These are phyloP conservation scores for Septoria linicola DNA, from an alignment of 2,329 filamentous ascomycete genomes.

Conservation along the genomic window DNA sequence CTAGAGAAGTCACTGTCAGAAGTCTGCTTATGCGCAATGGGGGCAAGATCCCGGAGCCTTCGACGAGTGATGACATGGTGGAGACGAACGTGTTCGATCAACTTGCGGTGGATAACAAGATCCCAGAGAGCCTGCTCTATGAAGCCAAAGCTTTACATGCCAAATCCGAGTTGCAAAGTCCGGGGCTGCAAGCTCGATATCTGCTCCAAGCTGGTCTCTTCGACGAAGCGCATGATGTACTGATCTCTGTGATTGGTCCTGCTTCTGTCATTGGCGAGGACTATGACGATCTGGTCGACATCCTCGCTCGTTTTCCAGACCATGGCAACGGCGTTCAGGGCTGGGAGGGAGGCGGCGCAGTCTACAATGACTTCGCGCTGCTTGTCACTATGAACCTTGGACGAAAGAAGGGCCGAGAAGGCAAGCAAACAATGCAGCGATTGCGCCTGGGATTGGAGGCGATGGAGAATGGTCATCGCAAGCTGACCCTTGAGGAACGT, in stretches of 20 bases:
- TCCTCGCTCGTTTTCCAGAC: slow-evolving; percentile 69
- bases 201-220: slow-evolving; percentile 67
- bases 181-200: slow-evolving; percentile 70
- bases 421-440: slow-evolving; percentile 29
- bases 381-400: slow-evolving; percentile 27
- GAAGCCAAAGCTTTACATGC: slow-evolving; percentile 81
- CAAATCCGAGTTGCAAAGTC: slow-evolving; percentile 68
- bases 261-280: slow-evolving; percentile 78
- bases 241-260: slow-evolving; percentile 78
- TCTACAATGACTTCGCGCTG: slow-evolving; percentile 55
- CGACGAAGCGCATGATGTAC: slow-evolving; percentile 78
- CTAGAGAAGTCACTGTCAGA: slow-evolving; percentile 34
- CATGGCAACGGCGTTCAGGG: slow-evolving; percentile 50
- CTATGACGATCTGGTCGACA: slow-evolving; percentile 64
- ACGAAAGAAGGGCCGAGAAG: slow-evolving; percentile 36
- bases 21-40: slow-evolving; percentile 65
- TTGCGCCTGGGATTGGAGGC: slow-evolving; percentile 40
- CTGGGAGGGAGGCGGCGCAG: slow-evolving; percentile 76
- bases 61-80: slow-evolving; percentile 14
- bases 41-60: slow-evolving; percentile 60
- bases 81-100: slow-evolving; percentile 26
- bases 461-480: slow-evolving; percentile 44
- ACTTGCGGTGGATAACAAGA: slow-evolving; percentile 56
- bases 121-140: slow-evolving; percentile 80
- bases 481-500: slow-evolving; percentile 51